phyloP scores from a whole-genome alignment of 2,329 filamentous ascomycete species.

The Clonostachys rosea region DNA sequence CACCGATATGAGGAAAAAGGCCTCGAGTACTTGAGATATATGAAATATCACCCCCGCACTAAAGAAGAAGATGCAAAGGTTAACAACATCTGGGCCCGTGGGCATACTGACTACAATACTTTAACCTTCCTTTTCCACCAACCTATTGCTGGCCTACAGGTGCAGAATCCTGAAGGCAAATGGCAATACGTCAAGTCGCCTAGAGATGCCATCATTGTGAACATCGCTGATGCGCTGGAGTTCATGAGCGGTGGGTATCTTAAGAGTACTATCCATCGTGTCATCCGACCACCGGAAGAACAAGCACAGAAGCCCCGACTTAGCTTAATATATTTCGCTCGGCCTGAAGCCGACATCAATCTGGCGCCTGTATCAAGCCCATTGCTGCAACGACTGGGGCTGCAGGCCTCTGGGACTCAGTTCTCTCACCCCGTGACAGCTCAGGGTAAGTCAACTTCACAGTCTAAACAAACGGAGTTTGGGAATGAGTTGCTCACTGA shows the following conservation, averaged over 20 bases:
- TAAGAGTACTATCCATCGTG: background rate
- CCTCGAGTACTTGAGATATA: background rate
- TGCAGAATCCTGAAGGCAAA: background rate
- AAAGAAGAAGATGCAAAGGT: background rate
- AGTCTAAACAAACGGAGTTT: background rate
- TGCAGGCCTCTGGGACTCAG: background rate
- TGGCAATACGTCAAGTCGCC: background rate
- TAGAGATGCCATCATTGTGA: background rate
- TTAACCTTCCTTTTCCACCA: background rate
- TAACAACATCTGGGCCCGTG: background rate
- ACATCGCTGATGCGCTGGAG: background rate
- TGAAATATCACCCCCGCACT: background rate
- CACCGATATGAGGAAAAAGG: background rate
- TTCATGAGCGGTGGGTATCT: background rate
- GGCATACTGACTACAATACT: background rate
- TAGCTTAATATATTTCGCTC: background rate
- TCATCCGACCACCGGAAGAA: background rate
- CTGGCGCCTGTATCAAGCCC: background rate
- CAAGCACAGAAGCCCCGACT: background rate
- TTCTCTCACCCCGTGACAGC: background rate
- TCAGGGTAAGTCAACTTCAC: background rate
- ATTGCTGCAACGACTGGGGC: background rate
- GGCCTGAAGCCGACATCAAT: background rate
- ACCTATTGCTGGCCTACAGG: background rate
- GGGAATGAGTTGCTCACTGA: background rate